Evolutionary conservation across 2,329 filamentous ascomycete species (phyloP).

Genomic region (Apiospora rasikravindrae): DNA sequence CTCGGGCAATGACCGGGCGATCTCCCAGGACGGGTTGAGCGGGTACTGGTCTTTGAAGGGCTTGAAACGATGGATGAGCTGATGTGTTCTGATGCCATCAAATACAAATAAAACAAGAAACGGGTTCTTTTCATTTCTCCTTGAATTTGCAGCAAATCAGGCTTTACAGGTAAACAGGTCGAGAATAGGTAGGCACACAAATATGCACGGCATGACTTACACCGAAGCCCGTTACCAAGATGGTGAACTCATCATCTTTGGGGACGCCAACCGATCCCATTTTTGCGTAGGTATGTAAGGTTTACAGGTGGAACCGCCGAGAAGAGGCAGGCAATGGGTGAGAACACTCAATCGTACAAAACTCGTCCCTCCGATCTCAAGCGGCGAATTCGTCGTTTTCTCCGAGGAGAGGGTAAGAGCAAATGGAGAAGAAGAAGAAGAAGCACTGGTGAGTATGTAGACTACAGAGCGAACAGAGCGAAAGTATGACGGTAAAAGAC

Average conservation of each 20-base stretch:
- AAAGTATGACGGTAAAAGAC: neutral
- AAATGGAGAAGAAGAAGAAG: neutral
- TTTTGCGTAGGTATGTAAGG: neutral
- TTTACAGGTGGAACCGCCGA: neutral
- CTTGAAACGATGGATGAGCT: slow-evolving; percentile 45
- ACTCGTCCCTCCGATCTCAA: neutral
- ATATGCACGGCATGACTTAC: slow-evolving; percentile 46
- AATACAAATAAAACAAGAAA: neutral
- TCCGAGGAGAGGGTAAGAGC: neutral
- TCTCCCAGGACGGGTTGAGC: slow-evolving; percentile 82
- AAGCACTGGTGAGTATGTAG: neutral
- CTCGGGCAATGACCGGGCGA: slow-evolving; percentile 70
- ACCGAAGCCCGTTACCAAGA: slow-evolving; percentile 66
- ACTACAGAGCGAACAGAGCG: neutral
- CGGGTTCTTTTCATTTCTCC: neutral
- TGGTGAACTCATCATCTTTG: slow-evolving; percentile 56
- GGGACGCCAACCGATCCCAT: slow-evolving; percentile 39
- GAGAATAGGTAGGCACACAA: too few relatives aligned
- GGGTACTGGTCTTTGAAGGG: slow-evolving; percentile 76
- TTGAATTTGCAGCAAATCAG: neutral
- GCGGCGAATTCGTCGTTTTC: neutral
- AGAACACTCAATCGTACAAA: neutral
- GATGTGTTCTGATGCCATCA: neutral
- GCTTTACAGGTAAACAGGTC: too few relatives aligned
- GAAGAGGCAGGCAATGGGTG: neutral